Percentiles rank a stretch among this genome's conserved stretches.
Conservation (phyloP, 129 eudicot species). For the Rutidosis leptorrhynchoides region DNA sequence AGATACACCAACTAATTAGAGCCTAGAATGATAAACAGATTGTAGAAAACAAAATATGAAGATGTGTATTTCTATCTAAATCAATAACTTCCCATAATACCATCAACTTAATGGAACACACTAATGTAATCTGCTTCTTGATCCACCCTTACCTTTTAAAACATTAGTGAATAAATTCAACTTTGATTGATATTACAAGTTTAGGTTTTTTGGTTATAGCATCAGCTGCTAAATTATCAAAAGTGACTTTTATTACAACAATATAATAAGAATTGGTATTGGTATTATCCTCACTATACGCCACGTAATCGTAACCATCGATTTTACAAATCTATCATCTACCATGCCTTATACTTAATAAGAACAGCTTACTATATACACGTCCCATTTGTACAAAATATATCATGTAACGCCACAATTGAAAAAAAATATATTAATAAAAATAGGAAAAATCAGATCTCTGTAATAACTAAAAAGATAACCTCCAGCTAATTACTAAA, state of each 20-base stretch:
- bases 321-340: not conserved
- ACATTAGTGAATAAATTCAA: not conserved
- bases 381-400: not conserved
- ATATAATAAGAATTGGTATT: not conserved
- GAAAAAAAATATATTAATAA: not conserved
- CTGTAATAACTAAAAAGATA: not conserved
- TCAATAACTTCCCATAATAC: not conserved
- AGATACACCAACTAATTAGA: not conserved
- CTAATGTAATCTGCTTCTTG: not conserved
- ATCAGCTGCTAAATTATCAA: slow-evolving; percentile 6
- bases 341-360: not conserved
- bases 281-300: not conserved
- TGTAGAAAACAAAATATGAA: not conserved
- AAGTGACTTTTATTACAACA: not conserved
- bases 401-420: slow-evolving; percentile 6
- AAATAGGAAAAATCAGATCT: slow-evolving; percentile 17
- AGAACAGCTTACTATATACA: not conserved
- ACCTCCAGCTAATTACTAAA: not conserved
- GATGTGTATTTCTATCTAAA: not conserved
- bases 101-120: not conserved
- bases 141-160: slow-evolving; percentile 4
- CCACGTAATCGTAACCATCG: not conserved
- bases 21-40: not conserved
- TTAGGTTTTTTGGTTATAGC: not conserved
- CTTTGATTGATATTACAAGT: not conserved